These are phyloP conservation scores for Coemansia aciculifera DNA, from an alignment of 192 early-diverging fungal species.

Conservation along the genomic window DNA sequence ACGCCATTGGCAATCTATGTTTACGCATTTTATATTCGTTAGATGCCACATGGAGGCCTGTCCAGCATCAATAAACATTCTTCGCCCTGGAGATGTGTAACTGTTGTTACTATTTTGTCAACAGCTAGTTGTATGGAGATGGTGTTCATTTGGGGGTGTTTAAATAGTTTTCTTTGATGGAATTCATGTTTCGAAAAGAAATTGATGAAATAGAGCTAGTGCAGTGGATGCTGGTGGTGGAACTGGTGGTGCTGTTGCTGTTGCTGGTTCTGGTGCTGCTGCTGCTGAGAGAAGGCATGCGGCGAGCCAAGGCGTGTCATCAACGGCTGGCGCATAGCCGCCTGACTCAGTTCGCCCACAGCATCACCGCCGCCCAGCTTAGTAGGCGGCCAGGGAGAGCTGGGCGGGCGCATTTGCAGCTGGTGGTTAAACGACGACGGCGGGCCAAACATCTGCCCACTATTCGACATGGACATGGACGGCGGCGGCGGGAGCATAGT, in stretches of 20 bases:
- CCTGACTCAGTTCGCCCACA: not conserved
- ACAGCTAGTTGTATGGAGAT: too few relatives aligned
- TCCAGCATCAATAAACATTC: too few relatives aligned
- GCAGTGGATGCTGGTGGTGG: constrained; percentile 8
- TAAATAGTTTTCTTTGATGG: not conserved
- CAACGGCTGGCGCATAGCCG: constrained; percentile 8
- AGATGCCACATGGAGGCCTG: too few relatives aligned
- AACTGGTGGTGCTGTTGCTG: not conserved
- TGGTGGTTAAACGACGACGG: not conserved
- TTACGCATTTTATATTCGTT: too few relatives aligned
- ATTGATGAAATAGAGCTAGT: not conserved
- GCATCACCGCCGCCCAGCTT: constrained; percentile 17
- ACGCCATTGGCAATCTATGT: too few relatives aligned
- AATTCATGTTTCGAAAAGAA: not conserved
- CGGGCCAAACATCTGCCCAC: constrained; percentile 4
- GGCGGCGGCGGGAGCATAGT: not conserved
- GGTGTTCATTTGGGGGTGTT: not conserved
- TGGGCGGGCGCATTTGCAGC: constrained; percentile 4
- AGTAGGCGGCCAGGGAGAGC: constrained; percentile 20
- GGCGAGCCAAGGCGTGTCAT: constrained; percentile 13
- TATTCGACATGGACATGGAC: not conserved
- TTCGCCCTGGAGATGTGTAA: too few relatives aligned
- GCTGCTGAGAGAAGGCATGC: constrained; percentile 21
- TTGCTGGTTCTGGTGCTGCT: not conserved
- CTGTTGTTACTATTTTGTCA: too few relatives aligned